Conservation (phyloP, 2,329 filamentous ascomycete species). For the Ascochyta fabae region DNA sequence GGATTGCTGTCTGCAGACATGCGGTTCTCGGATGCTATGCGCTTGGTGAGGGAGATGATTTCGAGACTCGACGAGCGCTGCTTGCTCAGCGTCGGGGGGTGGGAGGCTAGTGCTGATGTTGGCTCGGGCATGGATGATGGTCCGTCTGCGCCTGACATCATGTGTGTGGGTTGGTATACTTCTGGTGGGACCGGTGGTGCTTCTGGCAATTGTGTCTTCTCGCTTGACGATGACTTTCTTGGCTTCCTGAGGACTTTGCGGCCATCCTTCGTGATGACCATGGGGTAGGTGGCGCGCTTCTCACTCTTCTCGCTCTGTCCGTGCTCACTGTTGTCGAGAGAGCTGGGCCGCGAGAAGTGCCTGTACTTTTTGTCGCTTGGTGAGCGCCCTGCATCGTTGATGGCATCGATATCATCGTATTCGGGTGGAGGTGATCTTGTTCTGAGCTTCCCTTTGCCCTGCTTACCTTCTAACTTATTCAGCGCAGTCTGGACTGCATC, state of each 20-base stretch:
- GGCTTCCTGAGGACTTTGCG: constrained; percentile 11
- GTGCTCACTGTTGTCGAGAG: background rate
- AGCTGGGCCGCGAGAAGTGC: constrained; percentile 14
- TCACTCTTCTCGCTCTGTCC: background rate
- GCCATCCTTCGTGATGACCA: constrained; percentile 14
- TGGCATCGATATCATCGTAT: constrained; percentile 6
- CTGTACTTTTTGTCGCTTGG: constrained; percentile 8
- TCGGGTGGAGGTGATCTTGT: constrained; percentile 13
- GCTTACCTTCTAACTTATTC: constrained; percentile 29
- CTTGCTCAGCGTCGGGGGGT: background rate
- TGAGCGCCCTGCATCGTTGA: constrained; percentile 8
- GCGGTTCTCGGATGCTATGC: constrained; percentile 1
- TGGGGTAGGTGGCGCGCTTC: constrained; percentile 6
- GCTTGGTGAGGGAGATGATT: constrained; percentile 23
- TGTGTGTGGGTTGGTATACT: constrained; percentile 4
- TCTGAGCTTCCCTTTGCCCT: constrained; percentile 10
- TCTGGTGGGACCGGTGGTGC: background rate
- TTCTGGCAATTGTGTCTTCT: background rate
- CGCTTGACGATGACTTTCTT: background rate
- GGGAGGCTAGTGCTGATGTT: background rate
- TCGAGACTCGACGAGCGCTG: constrained; percentile 24
- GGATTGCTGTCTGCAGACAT: constrained; percentile 13
- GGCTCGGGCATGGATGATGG: constrained; percentile 13
- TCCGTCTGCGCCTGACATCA: constrained; percentile 9
- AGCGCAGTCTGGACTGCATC: constrained; percentile 29